Evolutionary conservation across 78 protist species (phyloP).

Genomic region (Dictyostelium firmibasis): DNA sequence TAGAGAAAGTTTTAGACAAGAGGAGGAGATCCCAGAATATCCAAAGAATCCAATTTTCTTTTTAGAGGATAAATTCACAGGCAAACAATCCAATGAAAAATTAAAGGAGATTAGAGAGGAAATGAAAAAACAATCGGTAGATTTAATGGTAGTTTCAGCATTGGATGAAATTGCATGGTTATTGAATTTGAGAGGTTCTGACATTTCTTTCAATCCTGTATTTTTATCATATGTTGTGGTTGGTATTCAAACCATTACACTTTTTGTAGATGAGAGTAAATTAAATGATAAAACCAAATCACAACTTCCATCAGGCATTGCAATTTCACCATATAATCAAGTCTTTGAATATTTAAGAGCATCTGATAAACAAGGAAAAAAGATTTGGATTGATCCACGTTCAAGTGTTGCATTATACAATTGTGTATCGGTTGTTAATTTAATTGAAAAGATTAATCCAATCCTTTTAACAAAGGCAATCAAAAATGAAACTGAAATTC

Average conservation of each 20-base stretch:
- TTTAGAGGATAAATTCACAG: slow-evolving; percentile 36
- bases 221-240: slow-evolving; percentile 80
- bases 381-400: slow-evolving; percentile 76
- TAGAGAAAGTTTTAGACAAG: slow-evolving; percentile 17
- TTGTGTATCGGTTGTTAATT: not conserved
- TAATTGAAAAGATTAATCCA: slow-evolving; percentile 73
- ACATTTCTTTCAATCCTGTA: slow-evolving; percentile 82
- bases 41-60: slow-evolving; percentile 48
- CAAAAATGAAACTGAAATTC: slow-evolving; percentile 91
- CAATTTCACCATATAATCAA: slow-evolving; percentile 21
- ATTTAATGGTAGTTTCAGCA: slow-evolving; percentile 77
- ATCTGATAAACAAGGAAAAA: not conserved
- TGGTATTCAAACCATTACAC: not conserved
- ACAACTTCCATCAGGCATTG: not conserved
- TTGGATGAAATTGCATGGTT: slow-evolving; percentile 93
- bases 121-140: not conserved
- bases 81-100: slow-evolving; percentile 5
- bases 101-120: slow-evolving; percentile 10
- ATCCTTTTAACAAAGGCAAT: slow-evolving; percentile 76
- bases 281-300: not conserved
- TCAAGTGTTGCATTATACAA: slow-evolving; percentile 62
- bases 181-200: slow-evolving; percentile 89
- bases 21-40: slow-evolving; percentile 48
- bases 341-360: not conserved
- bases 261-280: slow-evolving; percentile 10